These are phyloP conservation scores for Sordariomycetes sp. DNA, from an alignment of 2,329 filamentous ascomycete species.

Conservation along the genomic window DNA sequence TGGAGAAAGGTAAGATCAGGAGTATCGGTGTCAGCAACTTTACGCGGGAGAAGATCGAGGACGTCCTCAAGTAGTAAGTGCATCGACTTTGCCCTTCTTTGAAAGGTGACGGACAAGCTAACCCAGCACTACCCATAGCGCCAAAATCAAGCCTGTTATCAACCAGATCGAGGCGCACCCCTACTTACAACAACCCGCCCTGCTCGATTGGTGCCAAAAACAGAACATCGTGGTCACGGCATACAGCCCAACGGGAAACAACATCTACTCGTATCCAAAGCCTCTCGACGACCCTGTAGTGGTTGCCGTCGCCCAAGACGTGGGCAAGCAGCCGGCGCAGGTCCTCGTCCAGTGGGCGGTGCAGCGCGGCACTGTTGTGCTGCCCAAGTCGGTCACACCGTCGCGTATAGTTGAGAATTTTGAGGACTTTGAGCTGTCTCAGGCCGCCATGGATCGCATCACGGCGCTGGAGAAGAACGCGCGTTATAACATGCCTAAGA, in stretches of 20 bases:
- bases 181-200: background rate
- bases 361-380: constrained; percentile 70
- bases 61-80: background rate
- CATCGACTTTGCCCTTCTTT: no score
- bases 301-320: constrained; percentile 43
- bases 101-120: no score
- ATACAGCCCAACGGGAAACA: background rate
- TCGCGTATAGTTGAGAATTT: constrained; percentile 68
- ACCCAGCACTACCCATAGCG: background rate
- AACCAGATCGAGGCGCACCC: background rate
- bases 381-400: constrained; percentile 73
- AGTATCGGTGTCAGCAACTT: background rate
- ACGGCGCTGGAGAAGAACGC: no score
- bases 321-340: constrained; percentile 63
- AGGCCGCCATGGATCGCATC: no score
- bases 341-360: constrained; percentile 72
- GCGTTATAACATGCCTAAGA: no score
- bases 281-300: background rate
- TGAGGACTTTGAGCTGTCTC: constrained; percentile 20
- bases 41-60: background rate
- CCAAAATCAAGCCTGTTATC: background rate
- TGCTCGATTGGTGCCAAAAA: background rate
- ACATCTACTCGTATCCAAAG: background rate
- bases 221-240: background rate
- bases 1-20: constrained; percentile 48